A percentile compares a stretch with the other conserved stretches of the same genome.
These are phyloP conservation scores for Prunus armeniaca DNA, from an alignment of 306 rosid species.

Conservation along the genomic window DNA sequence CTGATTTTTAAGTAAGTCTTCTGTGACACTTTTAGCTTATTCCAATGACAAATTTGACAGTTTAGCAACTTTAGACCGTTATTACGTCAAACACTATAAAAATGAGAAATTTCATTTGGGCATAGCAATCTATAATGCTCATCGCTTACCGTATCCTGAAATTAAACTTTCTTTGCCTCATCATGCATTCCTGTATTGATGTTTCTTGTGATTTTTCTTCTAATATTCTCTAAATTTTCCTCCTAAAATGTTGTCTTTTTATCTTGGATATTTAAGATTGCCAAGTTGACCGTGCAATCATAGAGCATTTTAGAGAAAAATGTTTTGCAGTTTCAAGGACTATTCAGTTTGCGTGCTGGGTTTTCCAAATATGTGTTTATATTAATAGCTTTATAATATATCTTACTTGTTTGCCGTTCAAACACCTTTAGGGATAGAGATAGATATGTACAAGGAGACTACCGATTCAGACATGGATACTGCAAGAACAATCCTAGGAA, in stretches of 20 bases:
- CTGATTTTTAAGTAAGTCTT: slow-evolving; percentile 76
- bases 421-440: slow-evolving; percentile 79
- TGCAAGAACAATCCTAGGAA: slow-evolving; percentile 90
- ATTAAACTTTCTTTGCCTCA: not conserved
- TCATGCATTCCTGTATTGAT: not conserved
- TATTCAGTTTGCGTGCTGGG: not conserved
- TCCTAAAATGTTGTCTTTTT: not conserved
- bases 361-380: not conserved
- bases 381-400: slow-evolving; percentile 2
- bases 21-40: slow-evolving; percentile 11
- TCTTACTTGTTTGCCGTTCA: slow-evolving; percentile 7
- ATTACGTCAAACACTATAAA: not conserved
- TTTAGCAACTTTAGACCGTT: not conserved
- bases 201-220: not conserved
- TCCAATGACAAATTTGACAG: not conserved
- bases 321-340: not conserved
- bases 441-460: slow-evolving; percentile 92
- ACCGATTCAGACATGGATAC: slow-evolving; percentile 79
- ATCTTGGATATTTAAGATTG: not conserved
- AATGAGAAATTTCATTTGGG: not conserved
- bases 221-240: not conserved
- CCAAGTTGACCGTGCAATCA: not conserved
- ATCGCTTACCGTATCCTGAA: not conserved
- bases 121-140: not conserved
- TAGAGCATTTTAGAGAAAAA: not conserved